phyloP scores from a whole-genome alignment of 257 asterid species.

The Prunella vulgaris region DNA sequence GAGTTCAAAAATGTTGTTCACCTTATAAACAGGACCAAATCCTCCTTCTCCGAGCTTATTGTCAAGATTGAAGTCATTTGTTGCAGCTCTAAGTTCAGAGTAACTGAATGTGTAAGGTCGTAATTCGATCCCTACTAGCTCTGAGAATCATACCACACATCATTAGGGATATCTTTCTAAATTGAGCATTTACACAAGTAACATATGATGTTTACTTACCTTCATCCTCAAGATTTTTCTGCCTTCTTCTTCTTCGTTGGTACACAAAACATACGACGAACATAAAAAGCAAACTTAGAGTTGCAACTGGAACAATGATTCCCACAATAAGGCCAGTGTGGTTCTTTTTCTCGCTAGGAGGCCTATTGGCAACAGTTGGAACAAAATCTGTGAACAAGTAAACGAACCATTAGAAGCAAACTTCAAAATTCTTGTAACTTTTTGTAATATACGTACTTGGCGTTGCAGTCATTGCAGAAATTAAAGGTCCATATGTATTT shows the following conservation, averaged over 20 bases:
- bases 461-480: conserved; percentile 67
- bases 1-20: conserved; percentile 7
- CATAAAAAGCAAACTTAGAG: conserved; percentile 29
- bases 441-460: conserved; percentile 39
- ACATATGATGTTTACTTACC: conserved; percentile 28
- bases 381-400: conserved; percentile 44
- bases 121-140: conserved; percentile 63
- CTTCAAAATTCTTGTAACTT: not conserved
- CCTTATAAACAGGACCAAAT: conserved; percentile 89
- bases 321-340: conserved; percentile 64
- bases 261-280: conserved; percentile 27
- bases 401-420: not conserved
- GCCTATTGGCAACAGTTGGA: conserved; percentile 47
- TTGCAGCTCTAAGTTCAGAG: conserved; percentile 64
- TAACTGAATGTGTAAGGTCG: conserved; percentile 65
- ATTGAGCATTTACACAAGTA: not conserved
- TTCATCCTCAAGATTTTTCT: conserved; percentile 39
- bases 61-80: conserved; percentile 53
- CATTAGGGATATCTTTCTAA: not conserved
- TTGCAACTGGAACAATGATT: conserved; percentile 38
- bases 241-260: conserved; percentile 43
- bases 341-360: conserved; percentile 40
- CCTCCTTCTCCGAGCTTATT: conserved; percentile 96
- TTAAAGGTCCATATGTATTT: conserved; percentile 55
- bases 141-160: conserved; percentile 32